Conservation (phyloP, 139 green algal species). For the Tetradesmus lagerheimii region DNA sequence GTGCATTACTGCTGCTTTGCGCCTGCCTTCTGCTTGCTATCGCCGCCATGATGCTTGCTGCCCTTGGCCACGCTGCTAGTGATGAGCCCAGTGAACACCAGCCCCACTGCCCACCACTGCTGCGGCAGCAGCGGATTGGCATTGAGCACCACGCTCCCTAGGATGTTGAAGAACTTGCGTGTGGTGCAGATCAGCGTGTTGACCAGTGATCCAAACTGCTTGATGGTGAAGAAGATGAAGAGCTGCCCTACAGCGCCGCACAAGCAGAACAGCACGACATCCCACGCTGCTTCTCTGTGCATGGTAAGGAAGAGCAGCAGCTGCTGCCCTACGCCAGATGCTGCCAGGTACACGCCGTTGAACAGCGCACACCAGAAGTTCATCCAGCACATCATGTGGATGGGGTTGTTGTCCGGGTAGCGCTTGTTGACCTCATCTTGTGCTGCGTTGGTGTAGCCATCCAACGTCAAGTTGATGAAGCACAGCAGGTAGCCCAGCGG, state of each 20-base stretch:
- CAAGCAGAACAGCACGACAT: slow-evolving; percentile 93
- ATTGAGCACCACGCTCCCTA: slow-evolving; percentile 79
- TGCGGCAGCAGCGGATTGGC: slow-evolving; percentile 79
- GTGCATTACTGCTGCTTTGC: neutral
- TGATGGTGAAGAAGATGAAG: slow-evolving; percentile 99
- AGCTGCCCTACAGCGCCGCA: slow-evolving; percentile 96
- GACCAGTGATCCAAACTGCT: slow-evolving; percentile 90
- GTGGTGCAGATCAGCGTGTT: slow-evolving; percentile 97
- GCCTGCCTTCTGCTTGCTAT: neutral
- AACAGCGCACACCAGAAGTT: slow-evolving; percentile 95
- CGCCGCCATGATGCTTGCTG: slow-evolving; percentile 22
- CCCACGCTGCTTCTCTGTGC: slow-evolving; percentile 74
- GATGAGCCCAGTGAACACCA: slow-evolving; percentile 94
- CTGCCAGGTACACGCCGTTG: slow-evolving; percentile 71
- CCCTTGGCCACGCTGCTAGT: slow-evolving; percentile 79
- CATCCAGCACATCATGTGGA: slow-evolving; percentile 98
- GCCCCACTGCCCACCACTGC: slow-evolving; percentile 92
- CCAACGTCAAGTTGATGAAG: slow-evolving; percentile 91
- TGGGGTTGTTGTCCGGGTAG: slow-evolving; percentile 75
- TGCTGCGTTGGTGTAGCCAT: slow-evolving; percentile 96
- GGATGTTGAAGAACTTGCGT: slow-evolving; percentile 99
- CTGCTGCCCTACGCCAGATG: slow-evolving; percentile 55
- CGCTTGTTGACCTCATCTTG: slow-evolving; percentile 89
- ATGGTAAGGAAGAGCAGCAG: slow-evolving; percentile 80
- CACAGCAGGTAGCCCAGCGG: slow-evolving; percentile 94